Evolutionary conservation across 2,329 filamentous ascomycete species (phyloP), one percentile per base, ranked within the genome.

Genomic region (Colletotrichum australisinense): DNA sequence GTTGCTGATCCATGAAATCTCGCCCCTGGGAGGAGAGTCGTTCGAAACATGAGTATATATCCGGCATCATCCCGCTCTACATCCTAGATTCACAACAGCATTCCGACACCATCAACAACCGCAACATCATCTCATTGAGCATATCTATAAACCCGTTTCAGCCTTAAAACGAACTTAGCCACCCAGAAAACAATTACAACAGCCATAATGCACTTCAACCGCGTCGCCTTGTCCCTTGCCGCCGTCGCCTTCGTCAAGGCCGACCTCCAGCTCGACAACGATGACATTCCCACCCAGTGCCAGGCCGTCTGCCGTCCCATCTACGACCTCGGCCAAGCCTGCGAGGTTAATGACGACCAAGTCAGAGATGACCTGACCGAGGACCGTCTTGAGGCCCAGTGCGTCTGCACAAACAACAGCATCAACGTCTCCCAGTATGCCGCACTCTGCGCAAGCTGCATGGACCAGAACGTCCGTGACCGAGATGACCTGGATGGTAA

Each of bases 361-460:
- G 76, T 80, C 67, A 77, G 74, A 22, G 80, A 74, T 52, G 76
- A 83, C 76, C 79, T 77, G 28, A 75, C 79, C 38, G 82, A 85
- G 76, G 77, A 83, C 57, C 80, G 79, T 22, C 81, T 84, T 64
- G 78, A 81, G 78, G 77, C 76, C 14, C 82, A 85, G 75, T 85
- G 84, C 73, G 75, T 85, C 65, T 84, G 84, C 79, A 81, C 82
- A 75, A 83, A 86, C 78, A 74, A 78, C 62, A 83, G 82, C 76
- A 83, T 86, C 77, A 76, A 84, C 76, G 84, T 85, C 63, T 74
- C 60, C 28, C 72, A 75, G 22, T 75, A 84, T 62, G 79, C 83
- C 22, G 81, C 77, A 3, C 79, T 83, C 24, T 75, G 62, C 55
- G 76, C 75, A 49, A 75, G 74, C 63, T 76, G 76, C 67, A 74